phyloP scores from a whole-genome alignment of 768 basidiomycete species.

The Punctularia strigosozonata region DNA sequence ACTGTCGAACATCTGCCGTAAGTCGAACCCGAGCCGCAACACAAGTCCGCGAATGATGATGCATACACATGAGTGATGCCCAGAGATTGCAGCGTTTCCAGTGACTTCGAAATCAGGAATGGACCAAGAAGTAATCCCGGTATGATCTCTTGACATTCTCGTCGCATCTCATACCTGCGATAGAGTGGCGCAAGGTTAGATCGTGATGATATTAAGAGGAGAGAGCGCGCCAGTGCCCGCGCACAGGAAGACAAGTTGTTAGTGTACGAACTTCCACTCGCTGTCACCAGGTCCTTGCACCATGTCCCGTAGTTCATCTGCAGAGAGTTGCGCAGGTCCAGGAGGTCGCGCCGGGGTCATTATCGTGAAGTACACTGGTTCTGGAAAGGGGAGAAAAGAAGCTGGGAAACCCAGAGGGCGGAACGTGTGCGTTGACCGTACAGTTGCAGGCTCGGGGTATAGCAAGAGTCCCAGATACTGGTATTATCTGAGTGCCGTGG shows the following conservation, averaged over 20 bases:
- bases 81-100: slow-evolving; percentile 53
- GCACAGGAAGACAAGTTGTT: not conserved
- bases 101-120: slow-evolving; percentile 78
- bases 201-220: not conserved
- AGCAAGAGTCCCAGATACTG: too few species aligned
- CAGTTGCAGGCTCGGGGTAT: too few species aligned
- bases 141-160: slow-evolving; percentile 89
- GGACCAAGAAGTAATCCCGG: slow-evolving; percentile 77
- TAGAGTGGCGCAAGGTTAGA: not conserved
- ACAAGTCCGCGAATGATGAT: slow-evolving; percentile 6
- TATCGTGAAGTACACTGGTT: too few species aligned
- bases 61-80: slow-evolving; percentile 79
- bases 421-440: too few species aligned
- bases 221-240: not conserved
- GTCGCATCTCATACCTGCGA: slow-evolving; percentile 88
- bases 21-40: too few species aligned
- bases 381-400: too few species aligned
- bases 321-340: too few species aligned
- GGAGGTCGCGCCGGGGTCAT: too few species aligned
- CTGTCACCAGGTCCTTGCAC: slow-evolving; percentile 74
- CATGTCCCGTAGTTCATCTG: slow-evolving; percentile 39
- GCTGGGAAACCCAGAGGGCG: too few species aligned
- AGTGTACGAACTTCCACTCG: slow-evolving; percentile 63
- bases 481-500: too few species aligned
- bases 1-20: too few species aligned